A percentile compares a stretch with the other conserved stretches of the same genome.
Conservation (phyloP, 2,329 filamentous ascomycete species). For the Beauveria medogensis region DNA sequence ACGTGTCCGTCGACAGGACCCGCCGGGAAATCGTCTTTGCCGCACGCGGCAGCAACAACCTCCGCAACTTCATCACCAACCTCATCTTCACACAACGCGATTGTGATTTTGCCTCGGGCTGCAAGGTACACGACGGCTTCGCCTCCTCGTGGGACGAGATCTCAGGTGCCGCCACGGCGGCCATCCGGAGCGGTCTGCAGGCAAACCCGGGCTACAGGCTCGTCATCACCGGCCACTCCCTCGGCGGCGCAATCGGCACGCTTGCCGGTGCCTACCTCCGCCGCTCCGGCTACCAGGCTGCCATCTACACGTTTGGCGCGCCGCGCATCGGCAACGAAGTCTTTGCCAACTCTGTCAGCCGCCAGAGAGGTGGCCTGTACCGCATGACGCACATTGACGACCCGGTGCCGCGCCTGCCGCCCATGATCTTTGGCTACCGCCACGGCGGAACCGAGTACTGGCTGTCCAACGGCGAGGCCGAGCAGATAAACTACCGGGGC, state of each 20-base stretch:
- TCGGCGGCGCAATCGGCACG: conserved; percentile 57
- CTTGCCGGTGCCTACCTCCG: conserved; percentile 52
- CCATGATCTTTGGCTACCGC: conserved; percentile 50
- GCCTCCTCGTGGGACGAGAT: conserved; percentile 50
- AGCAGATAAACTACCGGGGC: conserved; percentile 28
- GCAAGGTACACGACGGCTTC: conserved; percentile 52
- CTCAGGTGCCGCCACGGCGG: conserved; percentile 29
- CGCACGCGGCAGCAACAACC: conserved; percentile 49
- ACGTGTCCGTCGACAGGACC: conserved; percentile 41
- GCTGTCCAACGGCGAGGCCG: conserved; percentile 33
- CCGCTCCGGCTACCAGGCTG: conserved; percentile 32
- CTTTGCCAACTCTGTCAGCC: conserved; percentile 45
- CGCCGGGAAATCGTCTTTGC: conserved; percentile 49
- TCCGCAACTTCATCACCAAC: conserved; percentile 56
- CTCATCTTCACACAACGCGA: conserved; percentile 23
- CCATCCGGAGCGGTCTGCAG: conserved; percentile 34
- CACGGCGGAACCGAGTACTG: conserved; percentile 67
- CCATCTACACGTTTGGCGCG: conserved; percentile 59
- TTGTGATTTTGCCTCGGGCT: conserved; percentile 30
- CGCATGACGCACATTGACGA: conserved; percentile 62
- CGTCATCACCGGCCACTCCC: conserved; percentile 58
- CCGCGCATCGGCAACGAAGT: conserved; percentile 55
- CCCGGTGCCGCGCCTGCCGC: conserved; percentile 60
- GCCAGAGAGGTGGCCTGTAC: conserved; percentile 45
- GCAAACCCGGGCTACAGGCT: conserved; percentile 45